Conservation (phyloP, 768 basidiomycete genomes). For the Suillus weaverae region DNA sequence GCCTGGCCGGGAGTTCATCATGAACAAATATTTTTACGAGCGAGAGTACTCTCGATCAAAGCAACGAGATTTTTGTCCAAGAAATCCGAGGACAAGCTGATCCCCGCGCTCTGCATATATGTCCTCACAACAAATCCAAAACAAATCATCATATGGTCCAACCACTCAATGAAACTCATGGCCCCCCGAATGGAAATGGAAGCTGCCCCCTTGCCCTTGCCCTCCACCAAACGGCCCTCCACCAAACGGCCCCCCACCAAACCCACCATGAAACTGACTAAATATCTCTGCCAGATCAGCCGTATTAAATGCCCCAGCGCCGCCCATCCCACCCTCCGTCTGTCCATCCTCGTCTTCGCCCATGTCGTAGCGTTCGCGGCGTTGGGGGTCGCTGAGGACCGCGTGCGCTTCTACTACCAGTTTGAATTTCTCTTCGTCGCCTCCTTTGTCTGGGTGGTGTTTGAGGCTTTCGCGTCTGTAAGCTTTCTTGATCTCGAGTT, state of each 20-base stretch:
- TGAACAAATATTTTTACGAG: no score
- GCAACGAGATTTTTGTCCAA: not conserved
- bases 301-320: constrained; percentile 45
- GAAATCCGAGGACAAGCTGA: not conserved
- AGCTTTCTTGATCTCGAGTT: constrained; percentile 84
- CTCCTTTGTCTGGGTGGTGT: constrained; percentile 90
- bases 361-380: constrained; percentile 74
- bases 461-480: constrained; percentile 85
- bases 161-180: not conserved
- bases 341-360: constrained; percentile 81
- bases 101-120: not conserved
- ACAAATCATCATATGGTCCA: not conserved
- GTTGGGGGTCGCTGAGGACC: constrained; percentile 74
- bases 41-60: not conserved
- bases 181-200: constrained; percentile 26
- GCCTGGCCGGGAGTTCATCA: no score
- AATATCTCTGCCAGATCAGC: constrained; percentile 65
- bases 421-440: constrained; percentile 96
- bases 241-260: constrained; percentile 32
- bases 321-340: constrained; percentile 41
- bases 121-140: not conserved
- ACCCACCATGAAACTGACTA: constrained; percentile 51
- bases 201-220: constrained; percentile 29
- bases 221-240: constrained; percentile 21
- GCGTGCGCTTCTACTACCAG: constrained; percentile 79